A percentile compares a stretch with the other conserved stretches of the same genome.
Evolutionary conservation across 148 eudicot genomes (phyloP).

Genomic region (Nyssa sinensis): DNA sequence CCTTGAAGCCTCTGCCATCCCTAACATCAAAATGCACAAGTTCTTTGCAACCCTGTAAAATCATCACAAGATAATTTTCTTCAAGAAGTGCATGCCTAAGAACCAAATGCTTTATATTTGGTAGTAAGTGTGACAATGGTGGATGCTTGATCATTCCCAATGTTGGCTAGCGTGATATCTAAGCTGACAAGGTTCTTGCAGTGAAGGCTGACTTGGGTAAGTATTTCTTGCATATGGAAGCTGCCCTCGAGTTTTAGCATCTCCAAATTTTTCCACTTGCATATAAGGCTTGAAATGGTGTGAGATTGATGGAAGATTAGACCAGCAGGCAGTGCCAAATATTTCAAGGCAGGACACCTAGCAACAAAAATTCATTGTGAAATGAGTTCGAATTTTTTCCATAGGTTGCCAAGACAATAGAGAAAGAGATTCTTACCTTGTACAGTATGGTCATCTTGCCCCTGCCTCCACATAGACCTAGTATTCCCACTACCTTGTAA

Average conservation of each 20-base stretch:
- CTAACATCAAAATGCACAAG: neutral
- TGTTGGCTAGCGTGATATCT: neutral
- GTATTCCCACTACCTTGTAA: too few species aligned
- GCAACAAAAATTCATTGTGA: too few species aligned
- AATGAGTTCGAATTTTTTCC: too few species aligned
- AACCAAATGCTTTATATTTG: neutral
- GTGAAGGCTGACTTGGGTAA: neutral
- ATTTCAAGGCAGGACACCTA: too few species aligned
- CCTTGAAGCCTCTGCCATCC: neutral
- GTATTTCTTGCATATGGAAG: neutral
- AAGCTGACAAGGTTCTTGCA: neutral
- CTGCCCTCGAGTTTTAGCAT: neutral
- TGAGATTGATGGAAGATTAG: too few species aligned
- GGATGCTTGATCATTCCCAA: neutral
- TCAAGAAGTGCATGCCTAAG: neutral
- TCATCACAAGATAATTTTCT: neutral
- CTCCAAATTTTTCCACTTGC: neutral
- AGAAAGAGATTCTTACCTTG: too few species aligned
- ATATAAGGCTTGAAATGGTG: too few species aligned
- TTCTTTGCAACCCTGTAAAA: neutral
- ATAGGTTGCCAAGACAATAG: too few species aligned
- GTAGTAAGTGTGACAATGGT: neutral
- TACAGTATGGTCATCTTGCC: too few species aligned
- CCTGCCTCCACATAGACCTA: too few species aligned
- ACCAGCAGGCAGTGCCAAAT: neutral